Evolutionary conservation across 2,329 filamentous ascomycete species (phyloP), one percentile per base, ranked within the genome.

Genomic region (Xylariaceae sp.): DNA sequence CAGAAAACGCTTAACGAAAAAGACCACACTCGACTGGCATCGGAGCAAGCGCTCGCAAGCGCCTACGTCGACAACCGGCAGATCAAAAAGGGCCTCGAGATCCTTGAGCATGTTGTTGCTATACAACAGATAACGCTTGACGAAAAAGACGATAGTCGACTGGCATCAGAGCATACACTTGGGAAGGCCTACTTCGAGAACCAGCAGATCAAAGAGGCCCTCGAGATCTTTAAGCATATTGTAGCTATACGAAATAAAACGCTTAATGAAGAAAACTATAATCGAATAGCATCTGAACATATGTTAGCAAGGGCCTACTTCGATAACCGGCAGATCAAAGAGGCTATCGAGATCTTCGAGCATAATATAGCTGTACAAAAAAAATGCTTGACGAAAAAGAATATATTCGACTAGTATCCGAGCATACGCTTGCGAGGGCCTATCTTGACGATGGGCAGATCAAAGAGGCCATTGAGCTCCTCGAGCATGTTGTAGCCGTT

Each of bases 81-180:
- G 20, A 27, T 27, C 15, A 30, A 26, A 10, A 9, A 36, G 11
- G 41, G 27, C 8, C 15, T 33, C 3, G 26, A 7, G 11, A n/a
- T 40, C 2, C 37, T 40, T 15, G 40, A 45, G 29, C 33, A 39
- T 18, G 33, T 48, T 21, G 44, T 37, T 11, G 8, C 13, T 7
- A 21, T 51, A 15, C 0, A 20, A 37, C 26, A 42, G 21, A 10
- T 15, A 23, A 49, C 39, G 18, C 40, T 49, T 24, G 11, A 4
- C 1, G 24, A 41, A 41, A n/a, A 41, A 3, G 20, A 49, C 27
- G 13, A 16, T 13, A 4, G 6, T 15, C 42, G 18, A 41, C 41
- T 46, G 20, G 18, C 18, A 8, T 52, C 49, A 6, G 4, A 52
- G 29, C 32, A 52, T 13, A n/a, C 1, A 15, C 41, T 52, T 26